Base-by-base conservation (phyloP, 441 rosid species). In the Jatropha multifida region DNA sequence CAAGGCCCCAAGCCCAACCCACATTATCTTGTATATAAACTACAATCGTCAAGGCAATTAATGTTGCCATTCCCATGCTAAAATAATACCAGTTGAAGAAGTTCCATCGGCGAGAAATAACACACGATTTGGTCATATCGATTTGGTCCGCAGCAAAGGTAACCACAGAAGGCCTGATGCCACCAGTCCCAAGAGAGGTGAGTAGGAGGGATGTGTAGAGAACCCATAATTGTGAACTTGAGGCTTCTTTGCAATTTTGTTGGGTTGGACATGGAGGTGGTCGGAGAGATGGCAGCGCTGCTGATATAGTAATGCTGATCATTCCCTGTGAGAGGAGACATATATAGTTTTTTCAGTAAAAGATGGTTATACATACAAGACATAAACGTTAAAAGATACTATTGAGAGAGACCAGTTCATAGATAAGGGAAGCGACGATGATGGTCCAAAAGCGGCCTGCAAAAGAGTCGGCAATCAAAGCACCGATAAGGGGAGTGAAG, bases 21-120 rank as follows among this genome's bases (percentile, higher is more conserved):
- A 86, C 90, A 63, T 88, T 77, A 55, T 90, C 94, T 74, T 90
- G 91, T 18, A 90, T 70, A 62, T 90, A 90, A 71, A 90, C 91
- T 15, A 88, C 85, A 20, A 87, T 73, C 2, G 90, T 90, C 38
- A 83, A 74, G 10, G 92, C 91, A 40, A 74, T 41, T 15, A 90
- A 77, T 0, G 85, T 87, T 7, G 94, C 92, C 48, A 83, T 54
- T 52, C 90, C 91, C 91, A 87, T 83, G 72, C 80, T 32, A 71
- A 90, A 87, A 76, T 83, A 88, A 74, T 87, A 90, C 92, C 88
- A 90, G 58, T 88, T 88, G 85, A 90, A 90, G 81, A 90, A 86
- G 54, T 86, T 90, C 90, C 94, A 87, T 10, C 77, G 71, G 0
- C 83, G 71, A 9, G 86, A 79, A 10, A 44, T 79, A 0, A 56